phyloP scores from a whole-genome alignment of 495 filamentous ascomycete species.

The Podospora pseudopauciseta region DNA sequence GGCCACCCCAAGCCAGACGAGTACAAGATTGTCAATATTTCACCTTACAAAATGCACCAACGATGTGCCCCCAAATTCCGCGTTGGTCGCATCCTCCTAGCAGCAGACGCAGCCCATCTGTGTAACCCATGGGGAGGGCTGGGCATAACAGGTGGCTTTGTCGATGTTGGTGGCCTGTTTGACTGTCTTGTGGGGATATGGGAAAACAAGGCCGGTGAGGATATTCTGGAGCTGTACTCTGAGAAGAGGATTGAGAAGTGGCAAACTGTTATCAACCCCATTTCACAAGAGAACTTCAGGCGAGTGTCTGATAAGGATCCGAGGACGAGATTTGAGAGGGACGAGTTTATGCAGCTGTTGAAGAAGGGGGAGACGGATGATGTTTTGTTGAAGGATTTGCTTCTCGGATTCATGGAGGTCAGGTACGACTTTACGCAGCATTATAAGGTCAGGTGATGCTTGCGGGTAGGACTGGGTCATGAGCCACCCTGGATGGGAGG shows the following conservation, averaged over 20 bases:
- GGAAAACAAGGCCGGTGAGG: slow-evolving; percentile 41
- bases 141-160: slow-evolving; percentile 52
- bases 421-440: slow-evolving; percentile 41
- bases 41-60: slow-evolving; percentile 54
- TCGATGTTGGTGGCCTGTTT: slow-evolving; percentile 49
- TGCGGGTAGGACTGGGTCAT: background rate
- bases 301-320: slow-evolving; percentile 34
- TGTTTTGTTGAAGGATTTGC: slow-evolving; percentile 17
- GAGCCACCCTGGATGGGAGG: too few species aligned
- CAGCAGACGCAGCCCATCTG: slow-evolving; percentile 57
- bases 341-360: slow-evolving; percentile 40
- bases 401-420: slow-evolving; percentile 23
- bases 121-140: slow-evolving; percentile 53
- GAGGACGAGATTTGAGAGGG: slow-evolving; percentile 29
- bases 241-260: slow-evolving; percentile 47
- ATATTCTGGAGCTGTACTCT: slow-evolving; percentile 50
- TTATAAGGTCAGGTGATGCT: slow-evolving; percentile 19
- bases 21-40: slow-evolving; percentile 47
- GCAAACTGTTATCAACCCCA: slow-evolving; percentile 46
- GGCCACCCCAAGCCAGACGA: slow-evolving; percentile 50
- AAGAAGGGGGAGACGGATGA: slow-evolving; percentile 37
- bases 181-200: slow-evolving; percentile 50
- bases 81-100: slow-evolving; percentile 48
- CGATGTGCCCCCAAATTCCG: slow-evolving; percentile 49
- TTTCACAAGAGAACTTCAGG: slow-evolving; percentile 44